phyloP scores from a whole-genome alignment of 495 filamentous ascomycete genomes.

The Aspergillus sclerotioniger region DNA sequence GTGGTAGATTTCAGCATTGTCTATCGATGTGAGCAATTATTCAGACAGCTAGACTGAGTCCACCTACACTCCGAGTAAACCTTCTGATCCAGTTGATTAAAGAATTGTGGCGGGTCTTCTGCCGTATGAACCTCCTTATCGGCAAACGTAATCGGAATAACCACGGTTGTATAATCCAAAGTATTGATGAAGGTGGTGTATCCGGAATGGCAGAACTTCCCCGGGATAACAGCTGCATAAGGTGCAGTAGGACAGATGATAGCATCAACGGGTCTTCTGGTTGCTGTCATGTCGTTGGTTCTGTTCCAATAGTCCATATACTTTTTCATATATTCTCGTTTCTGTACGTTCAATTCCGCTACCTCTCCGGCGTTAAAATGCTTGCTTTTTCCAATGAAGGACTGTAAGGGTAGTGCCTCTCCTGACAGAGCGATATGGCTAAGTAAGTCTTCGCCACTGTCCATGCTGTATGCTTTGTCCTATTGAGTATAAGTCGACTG shows the following conservation, averaged over 20 bases:
- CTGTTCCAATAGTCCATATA: slow-evolving; percentile 72
- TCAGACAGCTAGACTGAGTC: too few relatives aligned
- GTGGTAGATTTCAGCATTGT: slow-evolving; percentile 52
- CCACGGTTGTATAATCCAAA: slow-evolving; percentile 56
- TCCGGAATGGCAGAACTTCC: slow-evolving; percentile 46
- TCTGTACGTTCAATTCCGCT: slow-evolving; percentile 53
- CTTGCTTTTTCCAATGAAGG: slow-evolving; percentile 22
- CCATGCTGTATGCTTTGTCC: slow-evolving; percentile 38
- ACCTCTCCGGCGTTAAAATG: slow-evolving; percentile 47
- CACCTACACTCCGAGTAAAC: slow-evolving; percentile 1
- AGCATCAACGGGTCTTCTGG: slow-evolving; percentile 57
- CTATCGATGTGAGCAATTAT: slow-evolving; percentile 26
- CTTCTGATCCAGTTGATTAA: slow-evolving; percentile 41
- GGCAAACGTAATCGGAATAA: slow-evolving; percentile 55
- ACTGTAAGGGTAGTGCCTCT: slow-evolving; percentile 45
- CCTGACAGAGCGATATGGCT: slow-evolving; percentile 54
- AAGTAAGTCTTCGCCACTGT: slow-evolving; percentile 49
- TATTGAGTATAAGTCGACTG: background rate
- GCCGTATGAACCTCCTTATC: slow-evolving; percentile 52
- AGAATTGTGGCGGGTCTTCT: slow-evolving; percentile 31
- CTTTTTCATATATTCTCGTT: slow-evolving; percentile 57
- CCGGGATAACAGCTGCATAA: slow-evolving; percentile 49
- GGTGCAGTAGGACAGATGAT: slow-evolving; percentile 49
- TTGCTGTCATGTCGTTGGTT: slow-evolving; percentile 52
- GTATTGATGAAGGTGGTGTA: slow-evolving; percentile 55